Conservation (phyloP, 2,329 filamentous ascomycete genomes). For the Colletotrichum coccodes region DNA sequence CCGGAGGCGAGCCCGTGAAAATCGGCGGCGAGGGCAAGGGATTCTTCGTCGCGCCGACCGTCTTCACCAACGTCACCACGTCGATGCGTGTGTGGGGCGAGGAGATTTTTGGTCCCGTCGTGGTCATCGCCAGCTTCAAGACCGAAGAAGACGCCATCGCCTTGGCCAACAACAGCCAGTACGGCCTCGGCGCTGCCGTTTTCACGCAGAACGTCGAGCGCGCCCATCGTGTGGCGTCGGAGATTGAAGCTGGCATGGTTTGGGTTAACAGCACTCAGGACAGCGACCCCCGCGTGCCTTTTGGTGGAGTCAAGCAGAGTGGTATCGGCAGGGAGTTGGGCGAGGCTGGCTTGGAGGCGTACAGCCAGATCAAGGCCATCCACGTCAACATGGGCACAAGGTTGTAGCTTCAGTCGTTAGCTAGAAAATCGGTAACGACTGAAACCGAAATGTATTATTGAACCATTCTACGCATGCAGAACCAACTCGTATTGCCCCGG, state of each 20-base stretch:
- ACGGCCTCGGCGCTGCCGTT: constrained; percentile 69
- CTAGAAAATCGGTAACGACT: not conserved
- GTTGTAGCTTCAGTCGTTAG: not conserved
- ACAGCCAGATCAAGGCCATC: constrained; percentile 56
- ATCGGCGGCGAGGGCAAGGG: constrained; percentile 49
- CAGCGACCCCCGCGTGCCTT: constrained; percentile 54
- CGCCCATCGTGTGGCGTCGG: constrained; percentile 59
- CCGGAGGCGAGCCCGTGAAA: constrained; percentile 62
- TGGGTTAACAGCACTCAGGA: constrained; percentile 62
- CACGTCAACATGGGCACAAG: constrained; percentile 51
- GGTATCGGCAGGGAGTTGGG: constrained; percentile 58
- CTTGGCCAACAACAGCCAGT: constrained; percentile 64
- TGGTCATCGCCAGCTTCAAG: constrained; percentile 52
- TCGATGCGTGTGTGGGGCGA: constrained; percentile 56
- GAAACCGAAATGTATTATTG: not conserved
- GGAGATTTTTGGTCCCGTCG: constrained; percentile 59
- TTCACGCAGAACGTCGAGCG: constrained; percentile 68
- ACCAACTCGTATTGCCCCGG: constrained; percentile 36
- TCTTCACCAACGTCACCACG: constrained; percentile 54
- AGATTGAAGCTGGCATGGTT: constrained; percentile 69
- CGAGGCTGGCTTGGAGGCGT: constrained; percentile 55
- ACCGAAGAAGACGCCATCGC: constrained; percentile 53
- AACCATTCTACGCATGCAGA: not conserved
- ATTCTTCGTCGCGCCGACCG: constrained; percentile 57
- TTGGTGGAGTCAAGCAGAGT: constrained; percentile 59